Base-by-base conservation (phyloP, 2,329 filamentous ascomycete species). In the Trichothecium sympodiale region DNA sequence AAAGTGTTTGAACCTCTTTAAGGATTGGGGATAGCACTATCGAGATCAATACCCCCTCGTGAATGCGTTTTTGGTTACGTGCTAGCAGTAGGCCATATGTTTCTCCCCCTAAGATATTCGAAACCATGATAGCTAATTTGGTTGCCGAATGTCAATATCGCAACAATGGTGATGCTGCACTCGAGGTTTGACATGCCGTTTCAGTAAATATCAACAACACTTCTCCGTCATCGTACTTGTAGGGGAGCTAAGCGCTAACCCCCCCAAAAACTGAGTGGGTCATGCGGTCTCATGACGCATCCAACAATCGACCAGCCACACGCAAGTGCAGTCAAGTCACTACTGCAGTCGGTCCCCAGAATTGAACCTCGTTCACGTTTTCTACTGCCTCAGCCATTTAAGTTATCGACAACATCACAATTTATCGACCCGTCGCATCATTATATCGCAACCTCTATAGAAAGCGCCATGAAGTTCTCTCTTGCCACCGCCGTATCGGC, bases 401-500 rank as follows among this genome's bases (percentile, higher is more conserved):
- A 34, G 9, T 7, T 8, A 33, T 8, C 31, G 13, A 14, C 25
- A 35, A 16, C 33, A 27, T 15, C 33, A 26, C 13, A 28, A 13
- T 10, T 16, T 5, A 25, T 13, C 13, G n/a, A n/a, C 32, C 8
- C 13, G 17, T 13, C 10, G 5, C 26, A 18, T 8, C 25, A 10
- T 7, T 34, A 8, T 25, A 29, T 5, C 13, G 5, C 13, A 7
- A 7, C 13, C 6, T 29, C 15, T 6, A 25, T 10, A 25, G 5
- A 35, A 5, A 3, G 10, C 31, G 31, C 34, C 41, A 61, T 61
- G 58, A 55, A 48, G 43, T 48, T 61, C 45, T 52, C 54, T 31
- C 50, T 62, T 37, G 54, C 65, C 44, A 50, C 68, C 44, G 62
- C 64, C 41, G 52, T 73, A 39, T 56, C 64, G 37, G 59, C 57